Conservation (phyloP, 768 basidiomycete species). For the Suillus subluteus region DNA sequence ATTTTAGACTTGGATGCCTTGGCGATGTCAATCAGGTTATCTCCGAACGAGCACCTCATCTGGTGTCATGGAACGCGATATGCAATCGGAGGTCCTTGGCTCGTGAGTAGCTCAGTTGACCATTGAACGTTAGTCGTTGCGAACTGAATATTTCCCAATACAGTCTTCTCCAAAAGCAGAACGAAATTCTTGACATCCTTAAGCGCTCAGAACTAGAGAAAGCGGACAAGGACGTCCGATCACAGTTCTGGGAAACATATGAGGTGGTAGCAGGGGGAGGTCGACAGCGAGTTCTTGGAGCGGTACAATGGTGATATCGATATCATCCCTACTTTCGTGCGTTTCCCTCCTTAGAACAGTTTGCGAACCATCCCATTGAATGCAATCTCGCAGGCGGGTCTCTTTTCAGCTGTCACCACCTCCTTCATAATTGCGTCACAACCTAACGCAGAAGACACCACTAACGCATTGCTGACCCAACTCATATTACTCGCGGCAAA, state of each 20-base stretch:
- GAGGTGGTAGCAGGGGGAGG: constrained; percentile 10
- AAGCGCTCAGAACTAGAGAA: constrained; percentile 6
- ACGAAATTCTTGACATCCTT: constrained; percentile 2
- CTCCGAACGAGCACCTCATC: not conserved
- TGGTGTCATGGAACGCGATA: constrained; percentile 6
- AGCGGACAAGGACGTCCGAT: constrained; percentile 12
- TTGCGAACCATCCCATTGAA: not conserved
- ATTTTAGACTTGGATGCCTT: not conserved
- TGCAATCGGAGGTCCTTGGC: not conserved
- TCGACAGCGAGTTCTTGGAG: constrained; percentile 13
- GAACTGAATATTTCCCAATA: not conserved
- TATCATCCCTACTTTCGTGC: constrained; percentile 17
- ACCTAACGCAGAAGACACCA: constrained; percentile 15
- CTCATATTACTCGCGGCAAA: constrained; percentile 17
- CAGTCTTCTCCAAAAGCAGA: constrained; percentile 6
- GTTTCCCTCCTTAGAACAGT: not conserved
- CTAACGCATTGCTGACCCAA: constrained; percentile 16
- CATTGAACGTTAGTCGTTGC: not conserved
- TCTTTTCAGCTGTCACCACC: constrained; percentile 23
- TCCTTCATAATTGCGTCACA: constrained; percentile 19
- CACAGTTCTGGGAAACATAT: constrained; percentile 12
- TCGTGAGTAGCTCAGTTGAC: constrained; percentile 1
- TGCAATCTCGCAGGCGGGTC: constrained; percentile 17
- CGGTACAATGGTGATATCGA: constrained; percentile 17
- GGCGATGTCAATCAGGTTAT: not conserved